A percentile compares a stretch with the other conserved stretches of the same genome.
These are phyloP conservation scores for Logfia minima DNA, from an alignment of 129 eudicot species.

Conservation along the genomic window DNA sequence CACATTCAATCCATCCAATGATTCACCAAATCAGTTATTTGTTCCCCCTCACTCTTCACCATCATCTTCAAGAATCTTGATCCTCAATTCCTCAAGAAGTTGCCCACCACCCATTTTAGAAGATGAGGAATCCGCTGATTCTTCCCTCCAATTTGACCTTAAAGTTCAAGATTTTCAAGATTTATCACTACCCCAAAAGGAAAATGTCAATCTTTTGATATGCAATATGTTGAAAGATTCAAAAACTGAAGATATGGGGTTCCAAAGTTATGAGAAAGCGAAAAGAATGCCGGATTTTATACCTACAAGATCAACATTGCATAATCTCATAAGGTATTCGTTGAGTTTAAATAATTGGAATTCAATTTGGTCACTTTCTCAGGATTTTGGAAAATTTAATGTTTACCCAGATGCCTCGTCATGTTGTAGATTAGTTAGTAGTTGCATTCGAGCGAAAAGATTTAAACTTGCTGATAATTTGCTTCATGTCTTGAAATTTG, in stretches of 20 bases:
- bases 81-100: slow-evolving; percentile 33
- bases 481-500: slow-evolving; percentile 41
- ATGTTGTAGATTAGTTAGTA: slow-evolving; percentile 56
- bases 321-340: slow-evolving; percentile 64
- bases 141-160: slow-evolving; percentile 33
- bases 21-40: slow-evolving; percentile 32
- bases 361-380: slow-evolving; percentile 41
- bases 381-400: slow-evolving; percentile 50
- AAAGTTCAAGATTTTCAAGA: slow-evolving; percentile 36
- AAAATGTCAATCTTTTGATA: slow-evolving; percentile 52
- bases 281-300: slow-evolving; percentile 48
- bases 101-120: slow-evolving; percentile 48
- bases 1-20: slow-evolving; percentile 31
- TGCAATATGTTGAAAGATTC: slow-evolving; percentile 54
- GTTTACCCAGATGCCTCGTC: slow-evolving; percentile 58
- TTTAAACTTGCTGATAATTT: slow-evolving; percentile 56
- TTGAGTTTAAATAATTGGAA: slow-evolving; percentile 57
- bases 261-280: slow-evolving; percentile 60
- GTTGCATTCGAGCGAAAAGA: slow-evolving; percentile 66
- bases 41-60: slow-evolving; percentile 25
- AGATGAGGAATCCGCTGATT: slow-evolving; percentile 31
- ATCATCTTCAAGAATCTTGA: slow-evolving; percentile 33
- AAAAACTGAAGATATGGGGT: slow-evolving; percentile 50
- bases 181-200: slow-evolving; percentile 25
- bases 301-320: slow-evolving; percentile 61